These are phyloP conservation scores for Torulaspora franciscae DNA, from an alignment of 805 yeast species.

Conservation along the genomic window DNA sequence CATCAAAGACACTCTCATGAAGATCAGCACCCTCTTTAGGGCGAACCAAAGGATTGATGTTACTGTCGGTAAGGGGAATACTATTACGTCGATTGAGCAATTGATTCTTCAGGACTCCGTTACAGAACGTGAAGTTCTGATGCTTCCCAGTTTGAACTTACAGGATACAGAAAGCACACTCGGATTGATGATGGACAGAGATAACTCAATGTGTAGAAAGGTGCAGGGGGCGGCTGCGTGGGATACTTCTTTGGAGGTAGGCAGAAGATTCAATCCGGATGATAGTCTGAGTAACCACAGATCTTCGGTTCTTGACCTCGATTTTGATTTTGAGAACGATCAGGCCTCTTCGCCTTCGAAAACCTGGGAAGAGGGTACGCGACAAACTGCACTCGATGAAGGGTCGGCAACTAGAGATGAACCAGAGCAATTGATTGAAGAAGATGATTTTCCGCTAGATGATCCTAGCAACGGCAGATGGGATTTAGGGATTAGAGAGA, in stretches of 20 bases:
- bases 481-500: constrained; percentile 29
- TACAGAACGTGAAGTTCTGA: constrained; percentile 68
- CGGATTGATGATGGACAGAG: constrained; percentile 16
- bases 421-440: constrained; percentile 14
- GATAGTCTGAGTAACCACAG: constrained; percentile 20
- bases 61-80: constrained; percentile 55
- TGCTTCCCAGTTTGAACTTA: constrained; percentile 52
- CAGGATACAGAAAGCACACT: constrained; percentile 16
- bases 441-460: constrained; percentile 28
- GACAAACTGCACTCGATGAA: constrained; percentile 11
- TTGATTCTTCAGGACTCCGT: constrained; percentile 71
- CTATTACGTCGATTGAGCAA: constrained; percentile 53
- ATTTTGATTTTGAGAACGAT: constrained; percentile 33
- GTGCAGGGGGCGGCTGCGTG: constrained; percentile 34
- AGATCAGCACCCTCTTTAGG: constrained; percentile 62
- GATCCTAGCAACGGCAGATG: constrained; percentile 26
- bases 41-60: constrained; percentile 45
- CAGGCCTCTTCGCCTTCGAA: constrained; percentile 12
- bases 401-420: constrained; percentile 6
- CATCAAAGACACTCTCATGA: constrained; percentile 67
- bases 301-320: constrained; percentile 27
- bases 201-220: constrained; percentile 25
- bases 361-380: constrained; percentile 30
- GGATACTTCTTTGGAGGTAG: constrained; percentile 33
- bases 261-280: constrained; percentile 27